Evolutionary conservation across 306 rosid genomes (phyloP).

Genomic region (Prunus fruticosa): DNA sequence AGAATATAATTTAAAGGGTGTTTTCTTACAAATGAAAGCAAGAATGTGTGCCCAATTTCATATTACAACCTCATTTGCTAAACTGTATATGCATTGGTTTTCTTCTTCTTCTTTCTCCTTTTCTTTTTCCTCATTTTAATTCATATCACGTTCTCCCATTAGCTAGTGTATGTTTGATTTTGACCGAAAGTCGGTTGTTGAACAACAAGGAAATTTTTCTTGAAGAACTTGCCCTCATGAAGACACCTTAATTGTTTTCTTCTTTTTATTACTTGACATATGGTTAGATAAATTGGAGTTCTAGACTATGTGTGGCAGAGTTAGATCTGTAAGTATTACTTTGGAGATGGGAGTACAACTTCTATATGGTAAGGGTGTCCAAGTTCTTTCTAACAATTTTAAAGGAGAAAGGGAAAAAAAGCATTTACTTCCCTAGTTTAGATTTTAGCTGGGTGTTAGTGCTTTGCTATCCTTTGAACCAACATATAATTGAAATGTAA

Average conservation of each 20-base stretch:
- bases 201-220: neutral
- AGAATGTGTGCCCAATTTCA: neutral
- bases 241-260: neutral
- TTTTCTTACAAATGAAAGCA: slow-evolving; percentile 1
- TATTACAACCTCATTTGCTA: neutral
- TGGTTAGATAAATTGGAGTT: neutral
- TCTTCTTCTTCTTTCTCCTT: neutral
- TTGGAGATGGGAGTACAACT: neutral
- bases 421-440: neutral
- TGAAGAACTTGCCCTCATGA: neutral
- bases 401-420: neutral
- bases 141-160: neutral
- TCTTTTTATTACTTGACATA: neutral
- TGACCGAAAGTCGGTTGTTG: slow-evolving; percentile 8
- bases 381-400: neutral
- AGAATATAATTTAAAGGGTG: neutral
- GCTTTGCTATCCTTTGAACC: neutral
- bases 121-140: neutral
- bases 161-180: neutral
- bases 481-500: neutral
- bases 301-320: neutral
- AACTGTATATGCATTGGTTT: neutral
- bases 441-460: neutral
- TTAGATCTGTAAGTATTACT: neutral
- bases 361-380: neutral